phyloP scores from a whole-genome alignment of 306 rosid genomes.

The Castanea crenata region DNA sequence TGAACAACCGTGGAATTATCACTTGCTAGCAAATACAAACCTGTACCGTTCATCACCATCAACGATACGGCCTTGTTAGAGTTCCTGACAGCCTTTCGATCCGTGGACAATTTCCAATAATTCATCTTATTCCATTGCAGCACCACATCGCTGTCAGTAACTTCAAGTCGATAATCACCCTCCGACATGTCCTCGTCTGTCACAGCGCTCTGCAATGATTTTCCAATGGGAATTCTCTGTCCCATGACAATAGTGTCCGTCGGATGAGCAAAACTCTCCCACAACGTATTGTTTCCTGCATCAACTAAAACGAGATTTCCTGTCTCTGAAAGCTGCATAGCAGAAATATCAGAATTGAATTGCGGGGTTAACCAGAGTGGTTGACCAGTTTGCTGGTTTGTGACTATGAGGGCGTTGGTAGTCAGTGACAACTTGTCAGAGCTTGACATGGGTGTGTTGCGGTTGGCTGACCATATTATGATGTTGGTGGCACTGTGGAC shows the following conservation, averaged over 20 bases:
- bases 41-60: constrained; percentile 55
- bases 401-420: constrained; percentile 41
- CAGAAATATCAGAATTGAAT: constrained; percentile 37
- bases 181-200: constrained; percentile 49
- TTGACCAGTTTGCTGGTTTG: constrained; percentile 26
- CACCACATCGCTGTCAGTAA: constrained; percentile 52
- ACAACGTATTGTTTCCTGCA: constrained; percentile 52
- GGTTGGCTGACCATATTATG: constrained; percentile 80
- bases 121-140: constrained; percentile 71
- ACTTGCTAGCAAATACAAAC: constrained; percentile 54
- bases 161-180: constrained; percentile 38
- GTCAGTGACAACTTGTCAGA: constrained; percentile 53
- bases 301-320: constrained; percentile 77
- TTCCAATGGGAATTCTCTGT: constrained; percentile 54
- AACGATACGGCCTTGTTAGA: constrained; percentile 41
- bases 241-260: constrained; percentile 78
- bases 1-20: constrained; percentile 45
- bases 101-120: constrained; percentile 73
- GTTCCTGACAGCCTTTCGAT: constrained; percentile 29
- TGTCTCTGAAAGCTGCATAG: constrained; percentile 51
- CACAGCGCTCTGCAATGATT: constrained; percentile 38
- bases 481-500: constrained; percentile 58
- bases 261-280: constrained; percentile 84
- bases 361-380: constrained; percentile 71
- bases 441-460: constrained; percentile 47